phyloP scores from a whole-genome alignment of 2,329 filamentous ascomycete species.

The Pseudogymnoascus sp. region DNA sequence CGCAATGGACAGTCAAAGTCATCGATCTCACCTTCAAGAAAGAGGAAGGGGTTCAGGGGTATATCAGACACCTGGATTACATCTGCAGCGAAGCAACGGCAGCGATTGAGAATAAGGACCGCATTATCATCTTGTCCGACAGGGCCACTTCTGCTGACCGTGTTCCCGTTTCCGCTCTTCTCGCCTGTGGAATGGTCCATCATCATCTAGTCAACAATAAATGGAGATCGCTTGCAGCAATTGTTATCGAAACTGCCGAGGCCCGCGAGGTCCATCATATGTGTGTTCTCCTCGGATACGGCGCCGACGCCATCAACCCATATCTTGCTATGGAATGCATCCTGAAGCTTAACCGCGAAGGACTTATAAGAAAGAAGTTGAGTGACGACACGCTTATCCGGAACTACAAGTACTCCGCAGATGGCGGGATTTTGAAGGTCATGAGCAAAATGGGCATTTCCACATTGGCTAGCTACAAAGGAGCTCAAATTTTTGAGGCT shows the following conservation, averaged over 20 bases:
- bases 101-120: constrained; percentile 75
- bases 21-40: constrained; percentile 95
- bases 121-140: constrained; percentile 83
- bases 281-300: constrained; percentile 95
- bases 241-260: constrained; percentile 88
- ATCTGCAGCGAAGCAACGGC: constrained; percentile 82
- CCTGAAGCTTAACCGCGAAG: constrained; percentile 90
- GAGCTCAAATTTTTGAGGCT: constrained; percentile 94
- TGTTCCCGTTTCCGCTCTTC: constrained; percentile 74
- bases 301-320: constrained; percentile 88
- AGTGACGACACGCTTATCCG: constrained; percentile 74
- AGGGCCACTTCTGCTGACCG: constrained; percentile 76
- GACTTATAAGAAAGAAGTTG: constrained; percentile 84
- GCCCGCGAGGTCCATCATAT: constrained; percentile 97
- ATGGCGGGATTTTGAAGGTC: constrained; percentile 94
- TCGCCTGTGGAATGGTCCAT: constrained; percentile 89
- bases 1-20: constrained; percentile 77
- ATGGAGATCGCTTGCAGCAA: constrained; percentile 81
- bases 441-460: constrained; percentile 99
- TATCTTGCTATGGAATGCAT: constrained; percentile 96
- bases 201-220: constrained; percentile 94
- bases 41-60: constrained; percentile 71
- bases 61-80: constrained; percentile 76
- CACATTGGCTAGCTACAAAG: constrained; percentile 92
- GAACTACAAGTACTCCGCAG: constrained; percentile 95